These are phyloP conservation scores for Fusarium concolor DNA, from an alignment of 2,329 filamentous ascomycete genomes.

Conservation along the genomic window DNA sequence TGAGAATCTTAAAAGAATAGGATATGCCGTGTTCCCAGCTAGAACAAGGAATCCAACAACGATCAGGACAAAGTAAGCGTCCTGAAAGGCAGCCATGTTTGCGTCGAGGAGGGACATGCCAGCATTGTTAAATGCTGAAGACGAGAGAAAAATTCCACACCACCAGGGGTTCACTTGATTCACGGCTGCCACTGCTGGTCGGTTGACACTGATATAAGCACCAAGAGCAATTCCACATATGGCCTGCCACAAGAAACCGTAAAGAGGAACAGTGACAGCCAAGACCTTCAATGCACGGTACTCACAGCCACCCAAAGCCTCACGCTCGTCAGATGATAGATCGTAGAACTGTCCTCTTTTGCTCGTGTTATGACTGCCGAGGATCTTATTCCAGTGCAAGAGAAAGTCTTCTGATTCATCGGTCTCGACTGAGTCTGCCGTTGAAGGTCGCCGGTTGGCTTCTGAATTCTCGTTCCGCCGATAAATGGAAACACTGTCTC, in stretches of 20 bases:
- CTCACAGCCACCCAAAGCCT: conserved; percentile 71
- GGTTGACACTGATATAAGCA: conserved; percentile 68
- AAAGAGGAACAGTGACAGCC: conserved; percentile 68
- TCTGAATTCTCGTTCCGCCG: conserved; percentile 26
- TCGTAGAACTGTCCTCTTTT: conserved; percentile 67
- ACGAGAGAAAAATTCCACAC: conserved; percentile 74
- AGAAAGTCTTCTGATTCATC: conserved; percentile 46
- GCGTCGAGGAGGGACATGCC: conserved; percentile 75
- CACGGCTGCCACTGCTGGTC: conserved; percentile 58
- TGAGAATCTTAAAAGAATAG: conserved; percentile 70
- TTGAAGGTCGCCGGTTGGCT: conserved; percentile 32
- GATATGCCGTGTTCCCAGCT: conserved; percentile 75
- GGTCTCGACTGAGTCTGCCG: conserved; percentile 33
- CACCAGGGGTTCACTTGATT: conserved; percentile 76
- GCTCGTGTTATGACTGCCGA: conserved; percentile 55
- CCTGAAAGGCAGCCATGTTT: conserved; percentile 72
- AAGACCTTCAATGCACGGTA: conserved; percentile 72
- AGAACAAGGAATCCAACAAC: conserved; percentile 69
- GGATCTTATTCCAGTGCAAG: conserved; percentile 50
- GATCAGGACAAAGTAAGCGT: conserved; percentile 62
- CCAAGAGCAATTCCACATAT: conserved; percentile 69
- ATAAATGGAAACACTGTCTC: conserved; percentile 38
- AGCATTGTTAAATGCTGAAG: conserved; percentile 78
- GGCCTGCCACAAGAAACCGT: conserved; percentile 70
- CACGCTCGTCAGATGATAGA: conserved; percentile 64